Base-by-base conservation (phyloP, 495 filamentous ascomycete genomes). In the Sabuloglossum arenarium region DNA sequence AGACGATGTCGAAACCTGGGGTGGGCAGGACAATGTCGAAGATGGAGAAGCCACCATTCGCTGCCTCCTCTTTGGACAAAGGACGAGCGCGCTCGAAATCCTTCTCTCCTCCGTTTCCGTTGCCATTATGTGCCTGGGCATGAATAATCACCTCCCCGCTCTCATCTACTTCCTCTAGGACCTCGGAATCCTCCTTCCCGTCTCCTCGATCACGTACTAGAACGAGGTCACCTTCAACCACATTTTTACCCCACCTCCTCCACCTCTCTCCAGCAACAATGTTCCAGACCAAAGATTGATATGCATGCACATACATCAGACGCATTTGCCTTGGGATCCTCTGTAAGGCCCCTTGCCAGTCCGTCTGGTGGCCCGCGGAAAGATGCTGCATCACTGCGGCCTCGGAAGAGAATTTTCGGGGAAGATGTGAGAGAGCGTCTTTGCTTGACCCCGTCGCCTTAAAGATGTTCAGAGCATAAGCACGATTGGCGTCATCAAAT, bases 261-360 rank as follows among this genome's bases (percentile, higher is more conserved):
- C 79, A 91, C 56, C 91, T 83, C 61, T 81, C 80, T 55, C 81
- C 81, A 14, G 76, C 87, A 25, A 80, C 86, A 56, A 74, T 71
- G 69, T 98, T 98, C 89, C 89, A 98, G 9, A 98, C 82, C 10
- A 88, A 74, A 5, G 84, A 89, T 65, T 98, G 91, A 68, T 94
- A 96, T 28, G 93, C 91, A 61, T 98, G 91, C 12, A 93, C 81
- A 61, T 98, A 98, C 85, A 97, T 96, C 34, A 86, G 74, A 16
- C 85, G 79, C 67, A 95, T 73, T 37, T 83, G 82, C 1, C 88
- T 75, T 8, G 78, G 81, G 56, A 97, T 86, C 29, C 72, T 72
- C 64, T 80, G 75, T 54, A 98, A 64, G 0, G 90, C 88, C 12
- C 87, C 88, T 50, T 84, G 72, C 61, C 76, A 88, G 67, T 98